Conservation (phyloP, 768 basidiomycete species). For the Tylopilus sp. region DNA sequence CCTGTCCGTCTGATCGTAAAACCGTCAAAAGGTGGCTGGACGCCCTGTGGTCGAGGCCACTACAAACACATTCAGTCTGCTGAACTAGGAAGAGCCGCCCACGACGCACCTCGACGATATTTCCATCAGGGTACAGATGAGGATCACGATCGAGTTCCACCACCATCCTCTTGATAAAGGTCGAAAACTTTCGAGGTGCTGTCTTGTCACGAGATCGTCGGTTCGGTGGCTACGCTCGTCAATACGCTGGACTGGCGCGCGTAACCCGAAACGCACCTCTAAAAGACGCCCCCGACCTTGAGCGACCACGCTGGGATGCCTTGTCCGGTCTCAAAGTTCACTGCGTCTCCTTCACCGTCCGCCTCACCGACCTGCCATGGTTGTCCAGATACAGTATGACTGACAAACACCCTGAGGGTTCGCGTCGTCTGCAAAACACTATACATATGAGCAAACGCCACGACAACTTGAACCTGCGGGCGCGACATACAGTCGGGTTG, state of each 20-base stretch:
- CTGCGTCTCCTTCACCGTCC: slow-evolving; percentile 33
- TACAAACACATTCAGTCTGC: slow-evolving; percentile 21
- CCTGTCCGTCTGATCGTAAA: slow-evolving; percentile 83
- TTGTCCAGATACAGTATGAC: slow-evolving; percentile 84
- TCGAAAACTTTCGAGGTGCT: slow-evolving; percentile 76
- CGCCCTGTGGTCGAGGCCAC: slow-evolving; percentile 62
- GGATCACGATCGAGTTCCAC: slow-evolving; percentile 88
- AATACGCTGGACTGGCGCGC: not conserved
- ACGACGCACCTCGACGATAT: slow-evolving; percentile 75
- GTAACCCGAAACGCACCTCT: slow-evolving; percentile 48
- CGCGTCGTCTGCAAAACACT: slow-evolving; percentile 60
- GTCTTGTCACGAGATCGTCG: slow-evolving; percentile 61
- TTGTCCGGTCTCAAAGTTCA: slow-evolving; percentile 77
- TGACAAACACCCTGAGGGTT: slow-evolving; percentile 80
- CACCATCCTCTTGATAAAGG: slow-evolving; percentile 77
- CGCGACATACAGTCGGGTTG: slow-evolving; percentile 50
- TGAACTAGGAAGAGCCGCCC: not conserved
- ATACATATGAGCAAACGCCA: slow-evolving; percentile 7
- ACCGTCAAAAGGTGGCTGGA: slow-evolving; percentile 69
- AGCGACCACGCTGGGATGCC: slow-evolving; percentile 89
- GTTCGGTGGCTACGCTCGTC: slow-evolving; percentile 46
- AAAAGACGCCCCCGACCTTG: slow-evolving; percentile 80
- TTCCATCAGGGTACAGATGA: slow-evolving; percentile 74
- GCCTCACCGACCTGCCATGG: slow-evolving; percentile 68
- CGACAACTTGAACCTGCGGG: not conserved